Base-by-base conservation (phyloP, 2,329 filamentous ascomycete species). In the Sporothrix brunneoviolacea region DNA sequence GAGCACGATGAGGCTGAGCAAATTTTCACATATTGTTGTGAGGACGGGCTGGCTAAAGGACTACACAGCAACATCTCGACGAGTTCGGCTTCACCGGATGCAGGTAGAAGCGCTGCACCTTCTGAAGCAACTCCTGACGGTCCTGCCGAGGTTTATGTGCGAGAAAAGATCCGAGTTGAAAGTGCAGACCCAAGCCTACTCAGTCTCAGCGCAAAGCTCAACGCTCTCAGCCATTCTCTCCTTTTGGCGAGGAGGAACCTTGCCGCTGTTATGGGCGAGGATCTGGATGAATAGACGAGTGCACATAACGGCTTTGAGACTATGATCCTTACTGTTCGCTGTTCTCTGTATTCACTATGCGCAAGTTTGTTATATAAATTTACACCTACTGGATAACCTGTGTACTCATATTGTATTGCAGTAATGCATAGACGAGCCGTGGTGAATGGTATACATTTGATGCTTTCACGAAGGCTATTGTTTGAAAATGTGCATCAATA, bases 121-220 rank as follows among this genome's bases (percentile, higher is more conserved):
- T n/a, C n/a, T n/a, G n/a, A n/a, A n/a, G 51, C 21, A 4, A 39
- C 28, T 74, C 66, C 30, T 4, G 48, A 57, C n/a, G 72, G 70
- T 13, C 78, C 79, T 4, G 76, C 82, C 3, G 82, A 93, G 54
- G 90, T 96, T 3, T 84, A 82, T 56, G 91, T 97, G 40, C 82
- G 84, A 58, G 91, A 96, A 65, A 96, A 96, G 70, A 80, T 95
- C 4, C 77, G 86, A 36, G 84, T 96, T 2, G 91, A 95, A 66
- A 91, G 82, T 60, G 88, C 90, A 50, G 91, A 97, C 65, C 91
- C 91, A 1, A 91, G 83, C 59, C 65, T 96, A 57, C 83, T 96
- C 64, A 85, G 87, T 32, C 74, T 93, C 30, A 84, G 88, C 65
- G 85, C 89, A 5, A 96, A 96, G 68, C 71, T 96, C 58, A 81